Percentiles rank a stretch among this genome's conserved stretches.
These are phyloP conservation scores for Euphorbia celastroides DNA, from an alignment of 441 rosid genomes.

Conservation along the genomic window DNA sequence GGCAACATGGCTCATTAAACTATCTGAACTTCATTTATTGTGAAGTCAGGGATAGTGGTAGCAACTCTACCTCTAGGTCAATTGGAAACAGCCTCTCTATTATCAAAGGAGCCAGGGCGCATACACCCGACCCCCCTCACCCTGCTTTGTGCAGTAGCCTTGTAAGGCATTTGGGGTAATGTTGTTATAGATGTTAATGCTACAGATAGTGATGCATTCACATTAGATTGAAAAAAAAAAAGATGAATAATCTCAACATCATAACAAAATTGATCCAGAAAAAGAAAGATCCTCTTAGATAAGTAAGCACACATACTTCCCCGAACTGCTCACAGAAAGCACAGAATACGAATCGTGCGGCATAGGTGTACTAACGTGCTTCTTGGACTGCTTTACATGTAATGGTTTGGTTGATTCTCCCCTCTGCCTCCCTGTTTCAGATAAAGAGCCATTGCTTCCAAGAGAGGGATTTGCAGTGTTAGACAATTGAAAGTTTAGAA, in stretches of 20 bases:
- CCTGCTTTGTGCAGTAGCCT: too few relatives aligned
- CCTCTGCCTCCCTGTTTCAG: constrained; percentile 75
- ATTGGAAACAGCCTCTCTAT: too few relatives aligned
- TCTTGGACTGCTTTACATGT: constrained; percentile 81
- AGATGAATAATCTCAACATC: constrained; percentile 7
- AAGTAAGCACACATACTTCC: constrained; percentile 64
- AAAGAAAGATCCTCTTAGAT: constrained; percentile 1
- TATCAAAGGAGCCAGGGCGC: too few relatives aligned
- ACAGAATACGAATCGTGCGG: constrained; percentile 96
- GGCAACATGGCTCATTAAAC: too few relatives aligned
- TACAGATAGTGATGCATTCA: neutral
- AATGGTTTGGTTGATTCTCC: constrained; percentile 72
- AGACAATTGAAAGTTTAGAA: constrained; percentile 82
- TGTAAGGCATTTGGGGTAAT: too few relatives aligned
- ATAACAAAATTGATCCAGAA: constrained; percentile 3
- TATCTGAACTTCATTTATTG: too few relatives aligned
- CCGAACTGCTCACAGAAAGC: constrained; percentile 95
- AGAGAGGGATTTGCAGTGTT: constrained; percentile 76
- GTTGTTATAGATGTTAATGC: too few relatives aligned
- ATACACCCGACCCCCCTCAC: too few relatives aligned
- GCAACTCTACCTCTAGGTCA: too few relatives aligned
- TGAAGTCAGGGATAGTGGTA: too few relatives aligned
- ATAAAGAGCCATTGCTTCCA: constrained; percentile 81
- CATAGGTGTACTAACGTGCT: constrained; percentile 89
- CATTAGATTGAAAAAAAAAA: neutral